phyloP scores from a whole-genome alignment of 129 eudicot genomes.

The Centaurea solstitialis region DNA sequence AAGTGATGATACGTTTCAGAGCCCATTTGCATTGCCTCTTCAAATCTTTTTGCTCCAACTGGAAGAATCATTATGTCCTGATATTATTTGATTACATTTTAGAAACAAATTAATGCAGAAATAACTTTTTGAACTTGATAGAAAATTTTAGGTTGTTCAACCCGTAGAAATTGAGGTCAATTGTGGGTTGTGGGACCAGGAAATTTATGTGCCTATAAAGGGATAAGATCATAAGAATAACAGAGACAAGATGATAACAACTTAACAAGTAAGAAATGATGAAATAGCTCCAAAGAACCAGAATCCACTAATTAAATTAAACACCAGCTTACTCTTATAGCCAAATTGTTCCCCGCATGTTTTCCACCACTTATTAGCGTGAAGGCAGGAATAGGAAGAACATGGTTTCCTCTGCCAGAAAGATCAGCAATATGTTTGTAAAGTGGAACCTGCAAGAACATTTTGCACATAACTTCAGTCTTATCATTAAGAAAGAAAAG shows the following conservation, averaged over 20 bases:
- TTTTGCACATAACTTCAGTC: neutral
- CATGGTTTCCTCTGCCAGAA: slow-evolving; percentile 63
- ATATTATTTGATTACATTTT: slow-evolving; percentile 16
- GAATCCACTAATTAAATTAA: neutral
- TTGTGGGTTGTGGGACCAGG: neutral
- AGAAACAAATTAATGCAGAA: neutral
- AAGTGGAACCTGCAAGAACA: slow-evolving; percentile 67
- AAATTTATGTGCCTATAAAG: neutral
- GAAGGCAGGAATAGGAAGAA: slow-evolving; percentile 86
- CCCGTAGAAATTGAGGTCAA: neutral
- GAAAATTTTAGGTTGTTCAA: neutral
- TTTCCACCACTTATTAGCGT: slow-evolving; percentile 89
- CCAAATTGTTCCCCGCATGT: slow-evolving; percentile 81
- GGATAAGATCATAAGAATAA: neutral
- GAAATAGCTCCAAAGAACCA: neutral
- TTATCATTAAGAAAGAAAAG: neutral
- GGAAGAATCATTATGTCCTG: slow-evolving; percentile 95
- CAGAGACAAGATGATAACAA: neutral
- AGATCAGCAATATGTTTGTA: slow-evolving; percentile 93
- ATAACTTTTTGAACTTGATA: neutral
- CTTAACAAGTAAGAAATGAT: neutral
- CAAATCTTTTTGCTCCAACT: slow-evolving; percentile 80
- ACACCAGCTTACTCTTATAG: slow-evolving; percentile 53
- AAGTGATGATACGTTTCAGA: slow-evolving; percentile 95
- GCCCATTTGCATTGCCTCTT: slow-evolving; percentile 97